Conservation (phyloP, 2,329 filamentous ascomycete species). For the Ploettnerulaceae sp. region DNA sequence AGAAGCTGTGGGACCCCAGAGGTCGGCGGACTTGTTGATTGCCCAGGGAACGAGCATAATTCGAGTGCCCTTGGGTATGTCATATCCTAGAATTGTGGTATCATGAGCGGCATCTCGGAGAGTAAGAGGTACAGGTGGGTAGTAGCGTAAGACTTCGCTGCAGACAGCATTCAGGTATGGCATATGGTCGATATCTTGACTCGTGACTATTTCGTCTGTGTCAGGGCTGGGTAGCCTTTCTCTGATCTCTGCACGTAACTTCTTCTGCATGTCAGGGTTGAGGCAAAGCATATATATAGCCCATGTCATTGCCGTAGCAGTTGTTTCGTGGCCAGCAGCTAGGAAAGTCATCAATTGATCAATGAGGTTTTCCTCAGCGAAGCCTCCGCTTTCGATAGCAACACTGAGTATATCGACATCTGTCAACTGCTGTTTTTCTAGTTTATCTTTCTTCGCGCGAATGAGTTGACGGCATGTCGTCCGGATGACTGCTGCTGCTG, state of each 20-base stretch:
- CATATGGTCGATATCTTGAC: slow-evolving; percentile 62
- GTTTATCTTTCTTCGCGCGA: slow-evolving; percentile 57
- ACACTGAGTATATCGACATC: slow-evolving; percentile 76
- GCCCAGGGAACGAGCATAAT: slow-evolving; percentile 61
- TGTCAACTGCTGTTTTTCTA: slow-evolving; percentile 44
- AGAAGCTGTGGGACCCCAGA: slow-evolving; percentile 74
- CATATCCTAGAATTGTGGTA: slow-evolving; percentile 59
- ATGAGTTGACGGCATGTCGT: slow-evolving; percentile 65
- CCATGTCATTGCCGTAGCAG: slow-evolving; percentile 72
- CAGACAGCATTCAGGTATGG: slow-evolving; percentile 77
- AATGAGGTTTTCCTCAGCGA: slow-evolving; percentile 73
- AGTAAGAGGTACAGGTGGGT: slow-evolving; percentile 66
- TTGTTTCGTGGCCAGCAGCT: slow-evolving; percentile 77
- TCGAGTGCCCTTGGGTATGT: slow-evolving; percentile 65
- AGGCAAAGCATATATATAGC: slow-evolving; percentile 64
- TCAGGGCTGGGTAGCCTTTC: slow-evolving; percentile 49
- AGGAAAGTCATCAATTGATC: slow-evolving; percentile 91
- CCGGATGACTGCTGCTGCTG: slow-evolving; percentile 56
- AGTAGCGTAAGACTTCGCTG: slow-evolving; percentile 70
- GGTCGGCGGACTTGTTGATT: slow-evolving; percentile 60
- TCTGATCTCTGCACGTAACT: slow-evolving; percentile 65
- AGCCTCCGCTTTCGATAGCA: slow-evolving; percentile 69
- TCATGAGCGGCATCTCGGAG: slow-evolving; percentile 60
- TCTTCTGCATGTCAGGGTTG: slow-evolving; percentile 59
- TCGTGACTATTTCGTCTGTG: slow-evolving; percentile 41